Evolutionary conservation across 108 stramenopile genomes (phyloP).

Genomic region (Skeletonema menzelii): DNA sequence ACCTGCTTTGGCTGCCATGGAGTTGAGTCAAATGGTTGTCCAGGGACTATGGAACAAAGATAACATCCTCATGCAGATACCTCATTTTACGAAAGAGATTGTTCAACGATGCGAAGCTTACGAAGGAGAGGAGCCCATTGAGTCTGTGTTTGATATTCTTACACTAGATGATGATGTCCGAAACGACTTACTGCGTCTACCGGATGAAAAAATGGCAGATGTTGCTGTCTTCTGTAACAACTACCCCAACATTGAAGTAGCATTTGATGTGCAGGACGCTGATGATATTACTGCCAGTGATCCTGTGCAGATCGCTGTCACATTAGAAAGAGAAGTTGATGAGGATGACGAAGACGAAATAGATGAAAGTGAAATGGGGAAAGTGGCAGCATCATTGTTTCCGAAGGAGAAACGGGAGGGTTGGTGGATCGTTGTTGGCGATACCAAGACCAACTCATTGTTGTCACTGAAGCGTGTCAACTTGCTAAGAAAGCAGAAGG

Average conservation of each 20-base stretch:
- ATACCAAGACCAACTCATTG: constrained; percentile 85
- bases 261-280: constrained; percentile 81
- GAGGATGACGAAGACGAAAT: constrained; percentile 84
- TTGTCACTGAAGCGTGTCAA: constrained; percentile 93
- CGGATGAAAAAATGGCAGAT: constrained; percentile 93
- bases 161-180: constrained; percentile 94
- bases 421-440: constrained; percentile 97
- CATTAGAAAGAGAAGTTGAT: constrained; percentile 92
- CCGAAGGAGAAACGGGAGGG: constrained; percentile 92
- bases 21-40: constrained; percentile 97
- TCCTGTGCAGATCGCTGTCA: constrained; percentile 83
- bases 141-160: constrained; percentile 91
- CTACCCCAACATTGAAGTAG: constrained; percentile 95
- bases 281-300: constrained; percentile 90
- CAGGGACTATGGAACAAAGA: constrained; percentile 97
- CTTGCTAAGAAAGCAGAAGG: constrained; percentile 62
- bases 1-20: constrained; percentile 98
- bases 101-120: constrained; percentile 69
- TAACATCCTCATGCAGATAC: constrained; percentile 90
- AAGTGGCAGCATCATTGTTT: constrained; percentile 87
- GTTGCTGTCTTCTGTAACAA: constrained; percentile 98
- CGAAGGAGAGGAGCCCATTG: constrained; percentile 80
- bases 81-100: constrained; percentile 95
- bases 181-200: constrained; percentile 86
- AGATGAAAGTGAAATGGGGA: constrained; percentile 69